phyloP scores from a whole-genome alignment of 2,329 filamentous ascomycete species.

The Fusarium sp. region DNA sequence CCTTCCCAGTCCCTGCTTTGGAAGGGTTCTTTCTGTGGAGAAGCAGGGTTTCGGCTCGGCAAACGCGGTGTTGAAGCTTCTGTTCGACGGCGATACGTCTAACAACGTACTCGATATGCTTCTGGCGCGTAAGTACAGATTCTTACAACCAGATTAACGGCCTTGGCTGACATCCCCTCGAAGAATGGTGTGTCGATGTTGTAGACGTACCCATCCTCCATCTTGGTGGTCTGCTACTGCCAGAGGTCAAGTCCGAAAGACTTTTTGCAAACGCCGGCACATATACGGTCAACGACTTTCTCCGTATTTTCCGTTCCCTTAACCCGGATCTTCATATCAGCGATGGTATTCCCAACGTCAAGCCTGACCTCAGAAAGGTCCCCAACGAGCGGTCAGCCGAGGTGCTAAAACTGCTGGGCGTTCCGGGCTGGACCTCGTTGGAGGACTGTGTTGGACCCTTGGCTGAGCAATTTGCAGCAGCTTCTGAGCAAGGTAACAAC shows the following conservation, averaged over 20 bases:
- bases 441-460: background rate
- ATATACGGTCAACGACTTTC: background rate
- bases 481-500: background rate
- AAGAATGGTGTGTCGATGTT: background rate
- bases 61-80: background rate
- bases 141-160: background rate
- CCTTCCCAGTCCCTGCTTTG: background rate
- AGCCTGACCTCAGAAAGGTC: background rate
- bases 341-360: background rate
- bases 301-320: background rate
- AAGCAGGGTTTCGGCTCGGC: background rate
- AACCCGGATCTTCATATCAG: background rate
- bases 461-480: background rate
- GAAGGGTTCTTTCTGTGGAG: background rate
- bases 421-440: background rate
- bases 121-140: background rate
- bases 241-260: background rate
- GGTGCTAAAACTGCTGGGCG: background rate
- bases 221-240: background rate
- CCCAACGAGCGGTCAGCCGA: background rate
- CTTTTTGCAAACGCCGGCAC: background rate
- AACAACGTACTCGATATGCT: background rate
- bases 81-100: background rate
- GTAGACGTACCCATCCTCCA: background rate
- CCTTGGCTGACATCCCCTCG: background rate